A percentile compares a stretch with the other conserved stretches of the same genome.
Conservation (phyloP, 768 basidiomycete genomes). For the Russula emetica region DNA sequence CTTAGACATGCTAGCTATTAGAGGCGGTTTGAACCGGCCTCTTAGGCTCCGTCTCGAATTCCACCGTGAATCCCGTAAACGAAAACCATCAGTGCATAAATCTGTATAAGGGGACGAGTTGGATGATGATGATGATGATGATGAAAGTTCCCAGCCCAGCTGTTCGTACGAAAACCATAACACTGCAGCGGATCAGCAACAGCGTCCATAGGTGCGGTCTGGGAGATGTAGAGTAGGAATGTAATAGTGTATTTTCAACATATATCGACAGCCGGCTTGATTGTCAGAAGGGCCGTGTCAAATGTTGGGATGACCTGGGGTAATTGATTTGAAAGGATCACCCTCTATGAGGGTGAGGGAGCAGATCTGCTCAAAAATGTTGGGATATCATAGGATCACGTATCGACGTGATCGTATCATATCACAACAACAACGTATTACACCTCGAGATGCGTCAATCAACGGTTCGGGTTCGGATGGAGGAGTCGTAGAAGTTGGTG, state of each 20-base stretch:
- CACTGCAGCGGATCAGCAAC: neutral
- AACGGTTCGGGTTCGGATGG: neutral
- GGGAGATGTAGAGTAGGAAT: neutral
- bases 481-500: neutral
- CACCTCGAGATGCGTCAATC: constrained; percentile 5
- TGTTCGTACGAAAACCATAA: neutral
- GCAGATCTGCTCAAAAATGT: too few relatives aligned
- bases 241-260: neutral
- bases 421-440: neutral
- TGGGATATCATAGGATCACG: too few relatives aligned
- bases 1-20: neutral
- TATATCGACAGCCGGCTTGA: neutral
- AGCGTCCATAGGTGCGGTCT: neutral
- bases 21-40: too few relatives aligned
- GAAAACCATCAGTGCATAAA: neutral
- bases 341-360: too few relatives aligned
- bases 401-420: too few relatives aligned
- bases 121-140: too few relatives aligned
- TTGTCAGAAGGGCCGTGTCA: neutral
- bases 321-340: constrained; percentile 23
- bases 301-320: constrained; percentile 19
- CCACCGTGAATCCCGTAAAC: neutral
- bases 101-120: neutral
- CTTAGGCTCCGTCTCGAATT: neutral
- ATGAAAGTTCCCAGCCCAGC: neutral